Evolutionary conservation across 495 filamentous ascomycete species (phyloP), one percentile per base, ranked within the genome.

Genomic region (Aspergillus affinis): DNA sequence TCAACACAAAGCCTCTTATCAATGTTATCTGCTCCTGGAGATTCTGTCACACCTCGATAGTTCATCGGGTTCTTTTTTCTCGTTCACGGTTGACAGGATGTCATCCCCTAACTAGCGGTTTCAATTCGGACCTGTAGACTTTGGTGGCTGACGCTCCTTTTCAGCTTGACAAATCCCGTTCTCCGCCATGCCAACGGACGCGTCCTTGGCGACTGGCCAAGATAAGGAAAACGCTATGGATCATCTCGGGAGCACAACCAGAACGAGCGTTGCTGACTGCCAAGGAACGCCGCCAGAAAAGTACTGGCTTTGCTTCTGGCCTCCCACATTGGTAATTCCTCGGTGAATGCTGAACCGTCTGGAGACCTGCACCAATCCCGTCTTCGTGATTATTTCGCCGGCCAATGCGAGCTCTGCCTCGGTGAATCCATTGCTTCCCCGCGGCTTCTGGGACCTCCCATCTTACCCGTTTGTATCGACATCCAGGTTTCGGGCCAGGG

Each of bases 151-250:
- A 20, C 48, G 5, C 19, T 26, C 23, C 48, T 20, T 20, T 15
- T 2, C 19, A 20, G 19, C 7, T 17, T 8, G 48, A 17, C 48
- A 26, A 49, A 49, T 49, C 48, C 48, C 48, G 23, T 49, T 7
- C 4, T 10, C 15, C 23, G 48, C 48, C 48, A 21, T 49, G 18
- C 19, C 48, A 26, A 20, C 48, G 18, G 18, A 20, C 19, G 19
- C 9, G 48, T 13, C 23, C 48, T 49, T 49, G 48, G 48, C 48
- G 48, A 26, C 18, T 26, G 23, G 48, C 48, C 48, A 49, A 49
- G 18, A 26, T n/a, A 9, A 20, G 48, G 48, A 9, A 49, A 49
- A 20, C 48, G 15, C 8, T 26, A 20, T 10, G 18, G 19, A 49
- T 20, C 6, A 49, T 49, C 48, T 49, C 48, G 7, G 48, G n/a